phyloP scores from a whole-genome alignment of 192 early-diverging fungal genomes.

The Umbelopsis isabellina region DNA sequence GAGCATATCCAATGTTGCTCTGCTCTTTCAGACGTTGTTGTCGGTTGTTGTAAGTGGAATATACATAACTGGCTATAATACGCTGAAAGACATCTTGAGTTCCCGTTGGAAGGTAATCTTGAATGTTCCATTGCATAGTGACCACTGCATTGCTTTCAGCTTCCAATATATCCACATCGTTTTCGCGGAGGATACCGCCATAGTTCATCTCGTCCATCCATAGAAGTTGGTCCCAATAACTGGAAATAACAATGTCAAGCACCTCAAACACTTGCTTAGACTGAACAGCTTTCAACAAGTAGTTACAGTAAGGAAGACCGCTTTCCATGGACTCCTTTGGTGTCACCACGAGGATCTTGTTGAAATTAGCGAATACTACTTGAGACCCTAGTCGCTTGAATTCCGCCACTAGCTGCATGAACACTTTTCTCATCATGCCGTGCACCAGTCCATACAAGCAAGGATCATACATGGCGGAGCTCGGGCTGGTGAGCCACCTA shows the following conservation, averaged over 20 bases:
- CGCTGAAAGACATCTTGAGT: conserved; percentile 73
- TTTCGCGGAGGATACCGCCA: conserved; percentile 60
- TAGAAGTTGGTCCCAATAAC: conserved; percentile 80
- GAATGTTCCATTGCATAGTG: conserved; percentile 90
- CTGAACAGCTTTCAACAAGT: conserved; percentile 69
- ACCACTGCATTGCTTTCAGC: conserved; percentile 34
- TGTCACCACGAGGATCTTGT: conserved; percentile 83
- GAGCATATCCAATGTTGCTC: not conserved
- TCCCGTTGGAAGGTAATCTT: conserved; percentile 80
- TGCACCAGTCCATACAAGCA: conserved; percentile 78
- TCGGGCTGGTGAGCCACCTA: conserved; percentile 84
- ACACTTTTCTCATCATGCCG: conserved; percentile 88
- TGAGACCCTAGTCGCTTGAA: conserved; percentile 75
- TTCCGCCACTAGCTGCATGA: conserved; percentile 82
- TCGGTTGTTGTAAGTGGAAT: conserved; percentile 59
- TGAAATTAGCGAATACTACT: conserved; percentile 79
- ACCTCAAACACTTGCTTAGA: conserved; percentile 77
- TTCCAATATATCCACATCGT: not conserved
- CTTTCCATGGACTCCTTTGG: conserved; percentile 73
- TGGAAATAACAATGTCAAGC: conserved; percentile 66
- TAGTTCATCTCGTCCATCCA: conserved; percentile 96
- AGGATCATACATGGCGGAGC: conserved; percentile 83
- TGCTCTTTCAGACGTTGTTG: conserved; percentile 33
- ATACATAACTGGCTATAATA: conserved; percentile 73
- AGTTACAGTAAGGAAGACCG: conserved; percentile 75